phyloP scores from a whole-genome alignment of 1,284 basidiomycete species.

The Sutorius eximius region DNA sequence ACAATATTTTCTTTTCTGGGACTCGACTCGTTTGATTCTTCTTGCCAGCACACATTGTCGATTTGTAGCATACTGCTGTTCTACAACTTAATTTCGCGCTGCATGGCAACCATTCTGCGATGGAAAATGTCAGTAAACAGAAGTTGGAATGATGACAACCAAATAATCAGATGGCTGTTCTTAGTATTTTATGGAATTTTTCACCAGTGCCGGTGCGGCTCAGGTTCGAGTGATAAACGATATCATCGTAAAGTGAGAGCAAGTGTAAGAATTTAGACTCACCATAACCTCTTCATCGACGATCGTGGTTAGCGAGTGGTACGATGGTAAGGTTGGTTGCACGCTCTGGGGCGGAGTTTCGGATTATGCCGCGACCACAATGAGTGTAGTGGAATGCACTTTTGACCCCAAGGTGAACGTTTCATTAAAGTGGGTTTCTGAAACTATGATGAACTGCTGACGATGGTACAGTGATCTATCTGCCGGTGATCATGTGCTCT shows the following conservation, averaged over 20 bases:
- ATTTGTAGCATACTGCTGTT: slow-evolving; percentile 1
- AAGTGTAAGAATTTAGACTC: background rate
- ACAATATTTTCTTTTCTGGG: background rate
- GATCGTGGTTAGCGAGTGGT: background rate
- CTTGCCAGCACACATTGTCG: background rate
- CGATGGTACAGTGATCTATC: too few species aligned
- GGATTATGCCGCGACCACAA: background rate
- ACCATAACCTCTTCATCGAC: background rate
- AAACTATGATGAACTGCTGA: too few species aligned
- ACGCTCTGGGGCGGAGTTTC: slow-evolving; percentile 7
- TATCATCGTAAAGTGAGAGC: slow-evolving; percentile 22
- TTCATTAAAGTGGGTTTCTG: background rate
- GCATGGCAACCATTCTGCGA: slow-evolving; percentile 1
- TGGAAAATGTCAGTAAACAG: slow-evolving; percentile 13
- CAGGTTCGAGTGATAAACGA: slow-evolving; percentile 26
- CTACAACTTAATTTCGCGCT: background rate
- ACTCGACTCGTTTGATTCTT: background rate
- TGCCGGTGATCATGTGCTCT: too few species aligned
- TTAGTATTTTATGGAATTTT: slow-evolving; percentile 28
- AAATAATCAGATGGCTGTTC: slow-evolving; percentile 36
- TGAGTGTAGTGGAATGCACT: background rate
- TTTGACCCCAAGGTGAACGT: background rate
- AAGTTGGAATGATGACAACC: background rate
- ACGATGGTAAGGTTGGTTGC: too few species aligned
- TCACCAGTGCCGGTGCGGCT: slow-evolving; percentile 34